Evolutionary conservation across 2,329 filamentous ascomycete species (phyloP).

Genomic region (Ascochyta lentis): DNA sequence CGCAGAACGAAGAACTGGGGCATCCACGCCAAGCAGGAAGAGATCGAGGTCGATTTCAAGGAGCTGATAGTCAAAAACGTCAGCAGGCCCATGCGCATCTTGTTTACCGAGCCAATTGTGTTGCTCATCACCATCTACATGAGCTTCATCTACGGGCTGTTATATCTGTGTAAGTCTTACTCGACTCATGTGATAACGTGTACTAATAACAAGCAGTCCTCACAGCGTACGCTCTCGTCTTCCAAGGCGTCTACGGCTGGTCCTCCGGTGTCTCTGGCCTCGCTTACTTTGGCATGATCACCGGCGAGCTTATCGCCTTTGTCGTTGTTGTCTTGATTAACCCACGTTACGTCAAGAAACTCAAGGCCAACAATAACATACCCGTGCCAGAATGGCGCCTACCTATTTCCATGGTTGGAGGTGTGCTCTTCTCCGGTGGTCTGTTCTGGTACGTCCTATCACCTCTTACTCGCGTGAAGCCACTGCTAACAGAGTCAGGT

Average conservation of each 20-base stretch:
- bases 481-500: constrained; percentile 10
- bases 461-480: not conserved
- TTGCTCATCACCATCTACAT: constrained; percentile 57
- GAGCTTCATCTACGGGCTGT: constrained; percentile 46
- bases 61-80: constrained; percentile 61
- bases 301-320: constrained; percentile 74
- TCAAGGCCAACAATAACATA: constrained; percentile 56
- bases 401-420: constrained; percentile 61
- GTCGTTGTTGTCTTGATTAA: constrained; percentile 67
- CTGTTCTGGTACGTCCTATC: constrained; percentile 2
- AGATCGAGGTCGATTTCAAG: constrained; percentile 60
- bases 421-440: constrained; percentile 50
- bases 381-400: constrained; percentile 65
- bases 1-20: constrained; percentile 66
- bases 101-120: constrained; percentile 59
- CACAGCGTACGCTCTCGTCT: constrained; percentile 83
- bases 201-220: constrained; percentile 62
- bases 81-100: constrained; percentile 57
- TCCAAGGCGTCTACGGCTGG: constrained; percentile 74
- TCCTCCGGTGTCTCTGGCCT: constrained; percentile 73
- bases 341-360: constrained; percentile 65
- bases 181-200: not conserved
- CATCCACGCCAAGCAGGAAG: constrained; percentile 65
- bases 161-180: constrained; percentile 1
- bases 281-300: constrained; percentile 84